Evolutionary conservation across 1,139 yeast genomes (phyloP), one percentile per base, ranked within the genome.

Genomic region (Candida sanyaensis): DNA sequence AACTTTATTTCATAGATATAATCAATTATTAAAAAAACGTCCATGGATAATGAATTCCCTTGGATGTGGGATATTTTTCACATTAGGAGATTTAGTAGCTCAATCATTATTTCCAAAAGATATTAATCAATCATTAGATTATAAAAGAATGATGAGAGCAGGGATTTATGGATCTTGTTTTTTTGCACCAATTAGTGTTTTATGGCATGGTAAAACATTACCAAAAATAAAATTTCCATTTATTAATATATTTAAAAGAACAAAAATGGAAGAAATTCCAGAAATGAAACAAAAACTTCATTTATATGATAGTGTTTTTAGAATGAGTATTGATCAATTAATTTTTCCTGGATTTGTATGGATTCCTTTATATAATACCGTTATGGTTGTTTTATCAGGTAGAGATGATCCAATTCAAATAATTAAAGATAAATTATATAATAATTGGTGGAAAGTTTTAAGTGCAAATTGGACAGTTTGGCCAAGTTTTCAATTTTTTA

Each of bases 141-240:
- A 24, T 8, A 24, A 36, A 7, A 27, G 97, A 48, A 84, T 91
- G 0, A 50, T 75, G 2, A 69, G 96, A 48, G 89, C 96, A 5
- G 73, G 81, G 49, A 57, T 80, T 6, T 91, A 89, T 61, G 97
- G 97, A 1, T 78, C 88, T 0, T 57, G 80, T n/a, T 71, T 90
- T 43, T 90, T 90, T 62, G 85, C 93, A 0, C 92, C 96, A 11
- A 68, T 88, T 38, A 89, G 89, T 23, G 84, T 81, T 47, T 71
- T 72, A 48, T 87, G 95, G 88, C 89, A 86, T 61, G 78, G 78
- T 13, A 70, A 66, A 42, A 66, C 81, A 9, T 66, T 89, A 24
- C 82, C 86, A 32, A 67, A 59, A 33, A 61, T 86, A 9, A 69
- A 67, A 45, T 74, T 71, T 50, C 83, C 82, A 4, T 69, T 73